Conservation (phyloP, 306 rosid genomes). For the Abrus precatorius region DNA sequence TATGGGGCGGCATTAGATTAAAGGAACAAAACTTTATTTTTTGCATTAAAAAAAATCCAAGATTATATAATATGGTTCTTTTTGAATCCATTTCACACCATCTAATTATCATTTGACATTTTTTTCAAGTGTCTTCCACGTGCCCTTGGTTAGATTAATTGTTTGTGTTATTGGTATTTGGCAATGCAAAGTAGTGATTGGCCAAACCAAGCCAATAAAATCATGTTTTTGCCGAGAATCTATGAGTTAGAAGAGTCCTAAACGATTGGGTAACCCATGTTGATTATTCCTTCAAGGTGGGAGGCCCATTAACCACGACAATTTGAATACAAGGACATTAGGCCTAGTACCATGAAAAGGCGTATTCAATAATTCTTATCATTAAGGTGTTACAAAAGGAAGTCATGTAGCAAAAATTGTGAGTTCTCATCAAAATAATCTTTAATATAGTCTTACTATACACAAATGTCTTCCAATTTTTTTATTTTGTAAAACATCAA, state of each 20-base stretch:
- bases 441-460: not conserved
- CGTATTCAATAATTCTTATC: too few species aligned
- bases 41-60: not conserved
- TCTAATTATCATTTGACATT: not conserved
- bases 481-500: too few species aligned
- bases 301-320: not conserved
- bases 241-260: constrained; percentile 42
- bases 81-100: constrained; percentile 38
- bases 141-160: not conserved
- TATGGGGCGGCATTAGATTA: constrained; percentile 63
- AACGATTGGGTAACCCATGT: constrained; percentile 46
- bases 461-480: not conserved
- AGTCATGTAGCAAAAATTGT: not conserved
- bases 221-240: constrained; percentile 27
- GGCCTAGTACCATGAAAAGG: too few species aligned
- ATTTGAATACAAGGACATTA: not conserved
- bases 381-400: too few species aligned
- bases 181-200: constrained; percentile 45
- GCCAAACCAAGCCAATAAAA: constrained; percentile 56
- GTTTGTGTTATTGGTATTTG: not conserved
- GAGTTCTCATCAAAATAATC: not conserved
- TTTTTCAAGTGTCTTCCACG: constrained; percentile 39
- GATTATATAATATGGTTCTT: constrained; percentile 26
- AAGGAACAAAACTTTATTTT: not conserved
- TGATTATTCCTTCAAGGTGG: constrained; percentile 10